Conservation (phyloP, 1,139 yeast genomes). For the Hanseniaspora uvarum region DNA sequence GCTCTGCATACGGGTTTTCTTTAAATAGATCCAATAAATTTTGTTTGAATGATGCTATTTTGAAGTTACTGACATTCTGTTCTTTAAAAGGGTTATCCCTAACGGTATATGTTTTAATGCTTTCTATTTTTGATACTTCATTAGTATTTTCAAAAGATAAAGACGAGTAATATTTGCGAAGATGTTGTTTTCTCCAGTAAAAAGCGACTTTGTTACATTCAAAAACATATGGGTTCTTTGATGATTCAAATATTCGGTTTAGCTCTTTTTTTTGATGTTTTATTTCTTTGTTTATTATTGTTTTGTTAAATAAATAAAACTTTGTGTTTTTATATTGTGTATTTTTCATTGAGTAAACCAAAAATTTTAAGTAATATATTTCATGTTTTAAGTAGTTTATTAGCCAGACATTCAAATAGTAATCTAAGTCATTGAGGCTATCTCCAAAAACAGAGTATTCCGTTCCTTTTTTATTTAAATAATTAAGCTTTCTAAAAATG, state of each 20-base stretch:
- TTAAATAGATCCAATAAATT: neutral
- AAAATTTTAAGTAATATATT: slow-evolving; percentile 2
- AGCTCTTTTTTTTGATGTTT: neutral
- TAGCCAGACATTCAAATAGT: slow-evolving; percentile 9
- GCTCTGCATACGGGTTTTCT: neutral
- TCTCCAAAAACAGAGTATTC: neutral
- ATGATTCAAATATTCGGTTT: neutral
- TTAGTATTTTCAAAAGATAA: neutral
- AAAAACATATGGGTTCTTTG: slow-evolving; percentile 1
- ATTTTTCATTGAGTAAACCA: neutral
- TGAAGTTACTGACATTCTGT: neutral
- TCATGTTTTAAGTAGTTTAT: neutral
- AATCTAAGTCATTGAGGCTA: neutral
- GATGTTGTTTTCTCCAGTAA: slow-evolving; percentile 11
- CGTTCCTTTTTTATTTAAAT: neutral
- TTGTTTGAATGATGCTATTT: neutral
- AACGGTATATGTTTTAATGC: neutral
- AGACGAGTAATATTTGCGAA: neutral
- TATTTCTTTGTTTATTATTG: neutral
- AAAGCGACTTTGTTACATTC: neutral
- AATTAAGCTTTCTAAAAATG: neutral
- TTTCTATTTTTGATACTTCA: neutral
- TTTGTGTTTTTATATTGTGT: neutral
- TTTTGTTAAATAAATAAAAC: neutral
- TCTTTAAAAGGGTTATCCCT: slow-evolving; percentile 5